These are phyloP conservation scores for Aschersonia sp. DNA, from an alignment of 2,329 filamentous ascomycete genomes.

Conservation along the genomic window DNA sequence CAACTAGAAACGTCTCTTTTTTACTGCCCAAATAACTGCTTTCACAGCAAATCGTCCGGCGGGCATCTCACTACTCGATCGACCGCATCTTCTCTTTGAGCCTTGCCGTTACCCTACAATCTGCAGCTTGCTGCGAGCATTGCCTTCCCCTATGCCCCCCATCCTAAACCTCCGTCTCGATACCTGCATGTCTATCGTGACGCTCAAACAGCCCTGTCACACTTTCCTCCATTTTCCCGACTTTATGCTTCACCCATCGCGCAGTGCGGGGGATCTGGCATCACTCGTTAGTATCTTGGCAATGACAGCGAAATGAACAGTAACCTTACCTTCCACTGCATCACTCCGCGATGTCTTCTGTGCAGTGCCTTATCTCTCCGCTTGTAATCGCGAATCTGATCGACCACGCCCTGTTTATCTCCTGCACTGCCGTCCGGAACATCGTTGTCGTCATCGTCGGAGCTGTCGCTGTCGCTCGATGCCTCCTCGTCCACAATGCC, in stretches of 20 bases:
- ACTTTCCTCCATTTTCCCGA: constrained; percentile 42
- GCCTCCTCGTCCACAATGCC: constrained; percentile 18
- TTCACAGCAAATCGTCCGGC: too few relatives aligned
- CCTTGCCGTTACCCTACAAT: too few relatives aligned
- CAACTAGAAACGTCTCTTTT: too few relatives aligned
- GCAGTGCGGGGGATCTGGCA: constrained; percentile 25
- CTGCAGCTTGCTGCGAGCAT: neutral
- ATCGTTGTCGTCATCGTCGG: constrained; percentile 20
- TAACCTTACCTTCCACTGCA: constrained; percentile 48
- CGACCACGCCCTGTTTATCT: constrained; percentile 29
- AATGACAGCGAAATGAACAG: neutral
- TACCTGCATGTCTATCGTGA: constrained; percentile 37
- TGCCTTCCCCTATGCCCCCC: neutral
- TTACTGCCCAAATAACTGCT: too few relatives aligned
- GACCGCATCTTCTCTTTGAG: neutral
- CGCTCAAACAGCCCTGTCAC: constrained; percentile 44
- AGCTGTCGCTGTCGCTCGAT: constrained; percentile 15
- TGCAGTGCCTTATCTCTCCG: constrained; percentile 44
- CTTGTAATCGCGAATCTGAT: constrained; percentile 45
- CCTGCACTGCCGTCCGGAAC: constrained; percentile 20
- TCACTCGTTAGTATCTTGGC: neutral
- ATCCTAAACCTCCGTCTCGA: constrained; percentile 53
- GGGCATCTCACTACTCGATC: too few relatives aligned
- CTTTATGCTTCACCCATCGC: constrained; percentile 37
- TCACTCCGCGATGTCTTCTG: constrained; percentile 50